Conservation (phyloP, 2,329 filamentous ascomycete species). For the Cladosporium sp. region DNA sequence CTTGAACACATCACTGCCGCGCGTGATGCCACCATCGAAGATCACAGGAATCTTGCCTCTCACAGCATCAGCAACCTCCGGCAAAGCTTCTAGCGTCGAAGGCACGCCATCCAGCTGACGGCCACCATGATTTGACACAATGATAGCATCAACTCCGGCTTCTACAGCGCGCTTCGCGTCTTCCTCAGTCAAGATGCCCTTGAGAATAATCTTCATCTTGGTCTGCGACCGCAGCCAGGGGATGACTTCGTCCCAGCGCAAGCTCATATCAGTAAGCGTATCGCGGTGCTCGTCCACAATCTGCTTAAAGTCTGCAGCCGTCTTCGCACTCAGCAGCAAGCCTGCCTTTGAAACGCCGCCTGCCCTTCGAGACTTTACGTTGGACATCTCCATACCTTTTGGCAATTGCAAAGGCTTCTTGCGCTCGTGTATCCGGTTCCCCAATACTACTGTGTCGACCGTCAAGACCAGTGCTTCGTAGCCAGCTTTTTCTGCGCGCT, state of each 20-base stretch:
- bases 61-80: slow-evolving; percentile 46
- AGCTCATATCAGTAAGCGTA: slow-evolving; percentile 9
- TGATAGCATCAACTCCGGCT: slow-evolving; percentile 42
- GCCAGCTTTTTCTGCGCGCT: slow-evolving; percentile 53
- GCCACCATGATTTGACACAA: slow-evolving; percentile 49
- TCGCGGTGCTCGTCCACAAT: slow-evolving; percentile 19
- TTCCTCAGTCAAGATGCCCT: slow-evolving; percentile 44
- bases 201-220: slow-evolving; percentile 50
- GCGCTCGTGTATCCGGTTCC: slow-evolving; percentile 35
- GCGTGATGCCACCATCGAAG: slow-evolving; percentile 59
- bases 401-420: slow-evolving; percentile 26
- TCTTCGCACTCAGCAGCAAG: slow-evolving; percentile 26
- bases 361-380: slow-evolving; percentile 21
- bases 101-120: slow-evolving; percentile 18
- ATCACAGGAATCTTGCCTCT: slow-evolving; percentile 58
- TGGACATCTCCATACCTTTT: slow-evolving; percentile 27
- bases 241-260: slow-evolving; percentile 51
- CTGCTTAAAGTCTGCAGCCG: slow-evolving; percentile 24
- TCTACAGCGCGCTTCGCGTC: slow-evolving; percentile 49
- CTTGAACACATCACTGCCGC: slow-evolving; percentile 58
- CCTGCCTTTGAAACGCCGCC: slow-evolving; percentile 20
- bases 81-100: slow-evolving; percentile 28
- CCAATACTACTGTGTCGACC: slow-evolving; percentile 26
- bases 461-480: slow-evolving; percentile 19
- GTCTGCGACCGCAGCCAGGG: slow-evolving; percentile 50